Evolutionary conservation across 2,329 filamentous ascomycete genomes (phyloP).

Genomic region (Paracamarosporium sp.): DNA sequence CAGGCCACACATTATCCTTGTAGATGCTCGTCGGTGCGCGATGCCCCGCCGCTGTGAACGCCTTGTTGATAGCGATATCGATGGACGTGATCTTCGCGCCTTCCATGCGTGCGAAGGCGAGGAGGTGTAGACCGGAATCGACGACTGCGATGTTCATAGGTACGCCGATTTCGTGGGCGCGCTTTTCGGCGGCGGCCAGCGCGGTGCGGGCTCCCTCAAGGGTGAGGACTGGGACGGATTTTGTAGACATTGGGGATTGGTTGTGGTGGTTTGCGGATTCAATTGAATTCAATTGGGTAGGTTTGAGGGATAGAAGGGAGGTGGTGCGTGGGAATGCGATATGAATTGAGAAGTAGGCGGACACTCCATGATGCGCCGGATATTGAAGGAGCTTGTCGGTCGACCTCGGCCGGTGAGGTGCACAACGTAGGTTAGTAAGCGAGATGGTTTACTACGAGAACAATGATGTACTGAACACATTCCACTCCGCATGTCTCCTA

Average conservation of each 20-base stretch:
- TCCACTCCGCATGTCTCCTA: too few relatives aligned
- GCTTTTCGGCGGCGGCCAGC: conserved; percentile 43
- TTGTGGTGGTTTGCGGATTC: not conserved
- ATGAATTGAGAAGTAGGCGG: too few relatives aligned
- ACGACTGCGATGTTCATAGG: conserved; percentile 60
- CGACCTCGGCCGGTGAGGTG: not conserved
- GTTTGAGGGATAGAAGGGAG: not conserved
- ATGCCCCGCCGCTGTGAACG: conserved; percentile 65
- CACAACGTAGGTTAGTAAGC: not conserved
- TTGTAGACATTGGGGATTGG: conserved; percentile 39
- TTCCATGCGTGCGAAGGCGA: conserved; percentile 58
- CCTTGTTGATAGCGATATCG: conserved; percentile 69
- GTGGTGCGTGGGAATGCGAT: not conserved
- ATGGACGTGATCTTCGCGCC: conserved; percentile 60
- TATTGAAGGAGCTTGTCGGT: not conserved
- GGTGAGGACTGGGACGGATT: conserved; percentile 38
- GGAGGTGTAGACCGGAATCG: conserved; percentile 53
- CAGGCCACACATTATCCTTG: conserved; percentile 61
- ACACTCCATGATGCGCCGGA: not conserved
- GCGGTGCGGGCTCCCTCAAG: conserved; percentile 46
- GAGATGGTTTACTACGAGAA: not conserved
- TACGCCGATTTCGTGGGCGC: conserved; percentile 43
- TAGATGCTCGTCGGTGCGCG: conserved; percentile 59
- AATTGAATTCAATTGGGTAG: not conserved
- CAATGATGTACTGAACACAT: not conserved